Percentiles rank a stretch among this genome's conserved stretches.
These are phyloP conservation scores for Lactarius indigo DNA, from an alignment of 768 basidiomycete species.

Conservation along the genomic window DNA sequence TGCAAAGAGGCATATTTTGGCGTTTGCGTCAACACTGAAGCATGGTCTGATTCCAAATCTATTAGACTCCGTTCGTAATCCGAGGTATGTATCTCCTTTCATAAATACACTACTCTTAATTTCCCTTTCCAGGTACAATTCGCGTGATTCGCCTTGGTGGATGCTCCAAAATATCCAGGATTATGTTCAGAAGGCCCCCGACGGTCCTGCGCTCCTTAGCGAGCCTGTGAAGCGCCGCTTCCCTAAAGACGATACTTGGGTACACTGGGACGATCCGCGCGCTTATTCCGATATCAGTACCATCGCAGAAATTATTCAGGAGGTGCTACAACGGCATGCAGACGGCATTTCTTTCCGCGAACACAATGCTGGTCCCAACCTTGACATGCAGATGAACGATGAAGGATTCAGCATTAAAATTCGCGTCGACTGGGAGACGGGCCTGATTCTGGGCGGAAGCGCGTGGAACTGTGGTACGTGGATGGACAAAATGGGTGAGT, in stretches of 20 bases:
- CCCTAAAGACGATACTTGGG: constrained; percentile 92
- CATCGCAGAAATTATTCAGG: constrained; percentile 94
- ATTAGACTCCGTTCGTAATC: constrained; percentile 81
- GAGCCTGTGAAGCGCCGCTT: constrained; percentile 91
- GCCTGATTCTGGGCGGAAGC: constrained; percentile 86
- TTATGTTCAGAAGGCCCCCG: constrained; percentile 78
- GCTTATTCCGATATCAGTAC: constrained; percentile 82
- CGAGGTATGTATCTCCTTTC: constrained; percentile 50
- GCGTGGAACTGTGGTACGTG: constrained; percentile 86
- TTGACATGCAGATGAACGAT: constrained; percentile 96
- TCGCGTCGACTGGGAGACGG: constrained; percentile 93
- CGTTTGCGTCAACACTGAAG: constrained; percentile 90
- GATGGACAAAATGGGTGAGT: constrained; percentile 99
- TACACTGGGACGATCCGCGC: constrained; percentile 79
- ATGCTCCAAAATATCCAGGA: constrained; percentile 99
- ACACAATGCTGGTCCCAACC: constrained; percentile 91
- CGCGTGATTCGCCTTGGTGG: constrained; percentile 98
- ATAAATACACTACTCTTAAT: not conserved
- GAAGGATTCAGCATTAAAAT: constrained; percentile 93
- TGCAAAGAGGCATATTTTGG: constrained; percentile 86
- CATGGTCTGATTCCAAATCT: constrained; percentile 97
- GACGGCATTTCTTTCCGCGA: constrained; percentile 92
- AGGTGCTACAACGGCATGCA: constrained; percentile 92
- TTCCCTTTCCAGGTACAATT: constrained; percentile 67
- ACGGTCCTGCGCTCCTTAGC: constrained; percentile 74